Percentiles rank a stretch among this genome's conserved stretches.
Evolutionary conservation across 2,329 filamentous ascomycete species (phyloP).

Genomic region (Clonostachys byssicola): DNA sequence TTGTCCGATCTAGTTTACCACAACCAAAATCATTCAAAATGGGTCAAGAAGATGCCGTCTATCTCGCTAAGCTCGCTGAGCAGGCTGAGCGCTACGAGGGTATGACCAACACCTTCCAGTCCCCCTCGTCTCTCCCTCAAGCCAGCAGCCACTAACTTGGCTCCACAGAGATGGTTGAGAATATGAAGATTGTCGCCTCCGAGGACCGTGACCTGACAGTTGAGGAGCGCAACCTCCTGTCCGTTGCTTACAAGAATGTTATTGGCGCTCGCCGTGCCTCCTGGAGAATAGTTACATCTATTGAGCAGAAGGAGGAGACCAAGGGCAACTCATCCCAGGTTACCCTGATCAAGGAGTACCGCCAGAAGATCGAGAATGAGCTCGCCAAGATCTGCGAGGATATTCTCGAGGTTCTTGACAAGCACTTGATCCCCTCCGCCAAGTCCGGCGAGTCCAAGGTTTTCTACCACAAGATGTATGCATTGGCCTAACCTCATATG

Average conservation of each 20-base stretch:
- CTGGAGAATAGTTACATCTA: slow-evolving; percentile 97
- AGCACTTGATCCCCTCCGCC: slow-evolving; percentile 90
- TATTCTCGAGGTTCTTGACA: slow-evolving; percentile 89
- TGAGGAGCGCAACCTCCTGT: slow-evolving; percentile 96
- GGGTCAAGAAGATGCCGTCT: slow-evolving; percentile 99
- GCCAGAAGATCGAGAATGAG: slow-evolving; percentile 96
- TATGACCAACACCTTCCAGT: slow-evolving; percentile 39
- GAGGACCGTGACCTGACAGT: slow-evolving; percentile 80
- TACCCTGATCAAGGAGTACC: slow-evolving; percentile 92
- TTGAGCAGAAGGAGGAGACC: slow-evolving; percentile 99
- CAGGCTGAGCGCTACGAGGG: slow-evolving; percentile 99
- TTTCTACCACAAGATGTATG: slow-evolving; percentile 99
- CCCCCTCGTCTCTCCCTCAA: neutral
- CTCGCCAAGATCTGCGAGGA: slow-evolving; percentile 97
- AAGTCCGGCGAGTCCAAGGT: slow-evolving; percentile 98
- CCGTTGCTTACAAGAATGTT: slow-evolving; percentile 98
- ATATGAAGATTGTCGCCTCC: slow-evolving; percentile 98
- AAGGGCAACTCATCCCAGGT: slow-evolving; percentile 96
- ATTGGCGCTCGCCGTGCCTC: slow-evolving; percentile 95
- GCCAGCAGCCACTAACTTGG: neutral
- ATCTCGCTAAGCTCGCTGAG: slow-evolving; percentile 99
- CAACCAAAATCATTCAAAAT: slow-evolving; percentile 58
- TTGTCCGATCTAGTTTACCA: neutral
- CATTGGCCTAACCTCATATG: slow-evolving; percentile 4
- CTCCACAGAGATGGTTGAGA: slow-evolving; percentile 91